Evolutionary conservation across 148 eudicot genomes (phyloP), one percentile per base, ranked within the genome.

Genomic region (Suaeda aralocaspica): DNA sequence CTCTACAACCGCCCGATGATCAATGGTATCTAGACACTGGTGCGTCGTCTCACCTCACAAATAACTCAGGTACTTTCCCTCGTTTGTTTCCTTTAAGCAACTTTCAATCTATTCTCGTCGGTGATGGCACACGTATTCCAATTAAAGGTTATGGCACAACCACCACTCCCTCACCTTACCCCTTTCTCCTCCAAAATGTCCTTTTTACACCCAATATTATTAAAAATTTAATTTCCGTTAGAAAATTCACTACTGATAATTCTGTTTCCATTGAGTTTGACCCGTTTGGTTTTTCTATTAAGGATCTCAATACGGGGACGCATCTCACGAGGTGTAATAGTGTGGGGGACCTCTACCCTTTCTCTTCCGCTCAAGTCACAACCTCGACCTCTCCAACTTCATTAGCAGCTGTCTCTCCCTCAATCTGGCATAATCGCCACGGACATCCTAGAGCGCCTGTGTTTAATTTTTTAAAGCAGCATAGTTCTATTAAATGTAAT

Each of bases 121-220:
- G 69, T 65, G 14, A 65, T 65, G 69, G 69, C 9, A 16, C 18
- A 2, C 13, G 22, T 6, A 24, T 64, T 15, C 68, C 68, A 5
- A 61, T 61, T 5, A 9, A 3, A 8, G 57, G 26, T 5, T 12
- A 55, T 41, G n/a, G 28, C n/a, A 14, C 2, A 0, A 25, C 19
- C 1, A n/a, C 18, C 2, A 63, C 49, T 1, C 26, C 30, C 2
- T 1, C 30, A 3, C 42, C 19, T 5, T 4, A 14, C 21, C 0
- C 67, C 2, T 13, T 5, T 12, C 1, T 6, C 24, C 30, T 63
- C 0, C 41, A 22, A 0, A 11, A 41, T 41, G 42, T 63, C 11
- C 0, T 63, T 1, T 22, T 2, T 9, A 30, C 31, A 0, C 67
- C 67, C 1, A 12, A 42, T 12, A 63, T 63, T 1, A 25, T 63